Evolutionary conservation across 345 rosid genomes (phyloP), one percentile per base, ranked within the genome.

Genomic region (Mercurialis annua): DNA sequence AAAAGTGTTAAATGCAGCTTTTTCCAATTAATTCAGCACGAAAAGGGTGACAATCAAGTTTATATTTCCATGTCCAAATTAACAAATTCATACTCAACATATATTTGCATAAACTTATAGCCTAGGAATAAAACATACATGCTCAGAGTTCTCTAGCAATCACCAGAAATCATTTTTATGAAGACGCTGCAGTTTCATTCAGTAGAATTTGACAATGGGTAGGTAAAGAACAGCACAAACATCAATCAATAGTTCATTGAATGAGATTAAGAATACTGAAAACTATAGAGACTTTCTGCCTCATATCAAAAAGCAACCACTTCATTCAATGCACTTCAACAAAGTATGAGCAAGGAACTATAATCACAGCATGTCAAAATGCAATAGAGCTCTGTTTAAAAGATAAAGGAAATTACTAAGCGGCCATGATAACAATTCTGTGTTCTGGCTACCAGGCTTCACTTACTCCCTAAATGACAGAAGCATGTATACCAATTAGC

Each of bases 401-500:
- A 81, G 73, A 79, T 79, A 54, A 73, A 77, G 76, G 71, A 81
- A 81, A 80, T 85, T 81, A 85, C 82, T 81, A 82, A 76, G 73
- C 24, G 21, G 69, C 75, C 80, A 82, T 72, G 80, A 75, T 40
- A 75, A 73, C 71, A 83, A 77, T 76, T 77, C 81, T 78, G 75
- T 73, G 70, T 69, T 75, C 81, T 73, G 68, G 78, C 79, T 72
- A 83, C 80, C 66, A 64, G 64, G 78, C 86, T 78, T 84, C 80
- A 81, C 89, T 84, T 82, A 77, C 58, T 59, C 81, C 85, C 84
- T 81, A 84, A 76, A 80, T 59, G 79, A 66, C 77, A 83, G 81
- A 77, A 77, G 76, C 68, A 56, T 62, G 62, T 18, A 54, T 64
- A 80, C 77, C 78, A 67, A 77, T 73, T 73, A 84, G 78, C 79